Percentiles rank a stretch among this genome's conserved stretches.
phyloP scores from a whole-genome alignment of 2,329 filamentous ascomycete genomes.

The Cladosporium colombiae region DNA sequence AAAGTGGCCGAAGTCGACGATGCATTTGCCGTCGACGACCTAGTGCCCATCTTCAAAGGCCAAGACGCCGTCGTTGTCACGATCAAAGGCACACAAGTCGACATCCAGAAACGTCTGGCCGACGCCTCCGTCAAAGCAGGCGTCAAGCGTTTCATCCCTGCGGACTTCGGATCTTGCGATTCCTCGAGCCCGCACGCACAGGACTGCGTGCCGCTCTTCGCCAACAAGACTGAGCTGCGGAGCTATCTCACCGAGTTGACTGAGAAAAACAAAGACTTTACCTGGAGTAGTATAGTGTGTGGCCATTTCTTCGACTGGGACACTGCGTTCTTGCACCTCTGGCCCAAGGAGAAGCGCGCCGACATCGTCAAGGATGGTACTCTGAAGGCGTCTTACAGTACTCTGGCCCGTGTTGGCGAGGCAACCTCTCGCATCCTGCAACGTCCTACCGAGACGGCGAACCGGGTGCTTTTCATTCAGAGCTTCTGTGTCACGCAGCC shows the following conservation, averaged over 20 bases:
- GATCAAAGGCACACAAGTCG: slow-evolving; percentile 45
- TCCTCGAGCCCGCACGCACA: slow-evolving; percentile 39
- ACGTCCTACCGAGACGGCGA: slow-evolving; percentile 55
- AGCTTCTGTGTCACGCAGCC: slow-evolving; percentile 61
- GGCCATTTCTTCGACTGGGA: slow-evolving; percentile 65
- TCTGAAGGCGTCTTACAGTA: slow-evolving; percentile 54
- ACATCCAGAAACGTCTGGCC: slow-evolving; percentile 54
- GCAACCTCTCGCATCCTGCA: slow-evolving; percentile 55
- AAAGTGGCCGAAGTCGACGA: slow-evolving; percentile 49
- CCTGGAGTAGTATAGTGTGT: slow-evolving; percentile 61
- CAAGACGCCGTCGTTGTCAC: slow-evolving; percentile 59
- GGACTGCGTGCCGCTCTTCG: slow-evolving; percentile 53
- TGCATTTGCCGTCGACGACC: slow-evolving; percentile 49
- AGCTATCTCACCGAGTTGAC: slow-evolving; percentile 53
- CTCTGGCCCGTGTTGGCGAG: slow-evolving; percentile 53
- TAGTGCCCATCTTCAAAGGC: slow-evolving; percentile 54
- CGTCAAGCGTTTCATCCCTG: slow-evolving; percentile 62
- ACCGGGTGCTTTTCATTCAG: slow-evolving; percentile 59
- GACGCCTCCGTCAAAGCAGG: slow-evolving; percentile 61
- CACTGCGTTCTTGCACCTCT: slow-evolving; percentile 56
- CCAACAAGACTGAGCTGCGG: slow-evolving; percentile 50
- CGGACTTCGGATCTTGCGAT: slow-evolving; percentile 56
- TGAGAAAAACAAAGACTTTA: slow-evolving; percentile 46
- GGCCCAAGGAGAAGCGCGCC: slow-evolving; percentile 51
- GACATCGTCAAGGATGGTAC: slow-evolving; percentile 60